Evolutionary conservation across 768 basidiomycete species (phyloP).

Genomic region (Leccinum obscurum): DNA sequence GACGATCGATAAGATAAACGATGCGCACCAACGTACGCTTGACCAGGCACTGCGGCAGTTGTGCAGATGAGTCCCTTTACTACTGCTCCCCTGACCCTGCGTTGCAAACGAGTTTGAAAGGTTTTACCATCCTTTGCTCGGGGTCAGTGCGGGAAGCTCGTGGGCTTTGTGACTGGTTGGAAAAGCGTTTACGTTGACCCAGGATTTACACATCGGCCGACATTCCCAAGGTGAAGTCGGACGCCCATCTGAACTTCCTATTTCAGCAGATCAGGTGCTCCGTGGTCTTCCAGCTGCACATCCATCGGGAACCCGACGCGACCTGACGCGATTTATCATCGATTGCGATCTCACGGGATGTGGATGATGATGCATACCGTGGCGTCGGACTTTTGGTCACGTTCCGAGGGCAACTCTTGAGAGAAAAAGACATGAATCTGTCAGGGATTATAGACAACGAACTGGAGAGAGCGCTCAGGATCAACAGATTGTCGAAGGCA

Average conservation of each 20-base stretch:
- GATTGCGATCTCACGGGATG: neutral
- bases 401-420: constrained; percentile 81
- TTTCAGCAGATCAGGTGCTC: constrained; percentile 71
- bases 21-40: constrained; percentile 2
- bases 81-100: constrained; percentile 76
- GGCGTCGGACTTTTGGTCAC: constrained; percentile 82
- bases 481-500: constrained; percentile 66
- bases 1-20: neutral
- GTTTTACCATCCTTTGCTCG: constrained; percentile 73
- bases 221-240: constrained; percentile 81
- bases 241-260: constrained; percentile 65
- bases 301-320: constrained; percentile 75
- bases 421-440: constrained; percentile 75
- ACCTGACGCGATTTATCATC: constrained; percentile 1
- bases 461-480: constrained; percentile 73
- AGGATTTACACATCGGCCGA: constrained; percentile 80
- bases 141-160: constrained; percentile 43
- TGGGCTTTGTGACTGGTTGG: constrained; percentile 83
- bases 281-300: constrained; percentile 73
- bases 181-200: constrained; percentile 84
- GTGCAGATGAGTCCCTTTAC: constrained; percentile 49
- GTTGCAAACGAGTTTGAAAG: constrained; percentile 76
- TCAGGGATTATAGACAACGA: constrained; percentile 62
- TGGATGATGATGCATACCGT: constrained; percentile 77
- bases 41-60: constrained; percentile 39